These are phyloP conservation scores for Microcos paniculata DNA, from an alignment of 345 rosid genomes.

Conservation along the genomic window DNA sequence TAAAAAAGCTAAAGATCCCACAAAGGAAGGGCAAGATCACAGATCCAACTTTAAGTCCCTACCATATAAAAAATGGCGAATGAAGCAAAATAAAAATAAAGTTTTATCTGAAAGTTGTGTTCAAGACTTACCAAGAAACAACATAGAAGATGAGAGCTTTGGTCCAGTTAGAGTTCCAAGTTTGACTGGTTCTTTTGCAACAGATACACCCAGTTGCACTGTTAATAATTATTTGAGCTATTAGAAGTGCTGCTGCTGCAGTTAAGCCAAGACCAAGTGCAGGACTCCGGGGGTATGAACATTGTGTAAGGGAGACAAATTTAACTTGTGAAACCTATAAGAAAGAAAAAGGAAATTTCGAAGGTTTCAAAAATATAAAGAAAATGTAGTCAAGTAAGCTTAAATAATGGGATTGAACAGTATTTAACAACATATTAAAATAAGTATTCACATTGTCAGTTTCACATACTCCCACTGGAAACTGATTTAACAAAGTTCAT, in stretches of 20 bases:
- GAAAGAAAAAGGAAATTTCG: slow-evolving; percentile 10
- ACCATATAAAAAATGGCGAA: background rate
- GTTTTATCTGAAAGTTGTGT: background rate
- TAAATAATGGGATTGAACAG: background rate
- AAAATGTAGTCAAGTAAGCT: background rate
- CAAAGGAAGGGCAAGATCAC: background rate
- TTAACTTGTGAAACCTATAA: slow-evolving; percentile 67
- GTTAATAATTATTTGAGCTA: slow-evolving; percentile 63
- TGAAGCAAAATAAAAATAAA: background rate
- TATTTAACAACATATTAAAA: background rate
- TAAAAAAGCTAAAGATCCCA: background rate
- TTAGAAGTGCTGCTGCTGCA: slow-evolving; percentile 60
- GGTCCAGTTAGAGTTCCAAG: slow-evolving; percentile 63
- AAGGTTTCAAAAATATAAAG: background rate
- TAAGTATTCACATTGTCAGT: background rate
- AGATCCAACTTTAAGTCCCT: background rate
- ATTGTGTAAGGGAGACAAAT: slow-evolving; percentile 38
- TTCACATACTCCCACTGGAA: background rate
- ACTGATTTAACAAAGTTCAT: background rate
- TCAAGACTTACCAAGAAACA: slow-evolving; percentile 66
- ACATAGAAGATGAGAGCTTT: slow-evolving; percentile 63
- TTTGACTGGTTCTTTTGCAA: slow-evolving; percentile 56
- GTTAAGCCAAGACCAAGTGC: slow-evolving; percentile 70
- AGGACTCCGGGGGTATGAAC: slow-evolving; percentile 70
- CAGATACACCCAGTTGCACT: slow-evolving; percentile 74